Conservation (phyloP, 1,139 yeast species). For the Candida tunisiensis region DNA sequence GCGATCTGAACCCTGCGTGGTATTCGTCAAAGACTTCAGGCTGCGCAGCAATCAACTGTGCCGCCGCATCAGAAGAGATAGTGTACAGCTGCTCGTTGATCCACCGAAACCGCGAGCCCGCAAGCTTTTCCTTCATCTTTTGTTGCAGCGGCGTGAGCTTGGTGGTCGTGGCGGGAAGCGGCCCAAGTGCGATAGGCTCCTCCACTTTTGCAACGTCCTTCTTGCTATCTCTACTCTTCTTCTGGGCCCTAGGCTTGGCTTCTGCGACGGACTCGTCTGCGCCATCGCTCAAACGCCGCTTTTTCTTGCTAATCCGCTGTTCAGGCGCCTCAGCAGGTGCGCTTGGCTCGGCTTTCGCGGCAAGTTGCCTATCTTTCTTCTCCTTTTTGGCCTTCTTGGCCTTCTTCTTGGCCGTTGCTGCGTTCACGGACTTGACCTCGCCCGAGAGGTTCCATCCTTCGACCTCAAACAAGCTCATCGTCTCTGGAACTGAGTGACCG, state of each 20-base stretch:
- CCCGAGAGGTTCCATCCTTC: neutral
- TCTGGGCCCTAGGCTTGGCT: constrained; percentile 6
- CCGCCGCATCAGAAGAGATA: constrained; percentile 60
- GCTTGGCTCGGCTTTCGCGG: constrained; percentile 2
- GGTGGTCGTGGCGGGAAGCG: constrained; percentile 11
- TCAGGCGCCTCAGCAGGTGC: constrained; percentile 1
- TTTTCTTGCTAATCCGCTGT: constrained; percentile 3
- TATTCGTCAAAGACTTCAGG: constrained; percentile 88
- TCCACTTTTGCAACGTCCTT: too few relatives aligned
- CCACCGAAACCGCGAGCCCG: constrained; percentile 96
- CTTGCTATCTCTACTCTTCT: too few relatives aligned
- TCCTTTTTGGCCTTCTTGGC: constrained; percentile 6
- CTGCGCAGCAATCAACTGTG: constrained; percentile 54
- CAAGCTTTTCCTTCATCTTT: constrained; percentile 86
- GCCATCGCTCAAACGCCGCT: constrained; percentile 23
- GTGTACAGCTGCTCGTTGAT: constrained; percentile 92
- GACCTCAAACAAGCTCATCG: neutral
- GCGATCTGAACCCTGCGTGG: constrained; percentile 88
- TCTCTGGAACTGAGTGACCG: neutral
- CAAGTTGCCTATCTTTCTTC: constrained; percentile 5
- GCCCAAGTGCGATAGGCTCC: constrained; percentile 2
- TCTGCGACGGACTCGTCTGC: constrained; percentile 19
- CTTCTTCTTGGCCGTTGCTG: constrained; percentile 4
- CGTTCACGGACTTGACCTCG: neutral
- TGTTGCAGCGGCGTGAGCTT: constrained; percentile 82